Conservation (phyloP, 495 filamentous ascomycete species). For the Penicillium bialowiezense region DNA sequence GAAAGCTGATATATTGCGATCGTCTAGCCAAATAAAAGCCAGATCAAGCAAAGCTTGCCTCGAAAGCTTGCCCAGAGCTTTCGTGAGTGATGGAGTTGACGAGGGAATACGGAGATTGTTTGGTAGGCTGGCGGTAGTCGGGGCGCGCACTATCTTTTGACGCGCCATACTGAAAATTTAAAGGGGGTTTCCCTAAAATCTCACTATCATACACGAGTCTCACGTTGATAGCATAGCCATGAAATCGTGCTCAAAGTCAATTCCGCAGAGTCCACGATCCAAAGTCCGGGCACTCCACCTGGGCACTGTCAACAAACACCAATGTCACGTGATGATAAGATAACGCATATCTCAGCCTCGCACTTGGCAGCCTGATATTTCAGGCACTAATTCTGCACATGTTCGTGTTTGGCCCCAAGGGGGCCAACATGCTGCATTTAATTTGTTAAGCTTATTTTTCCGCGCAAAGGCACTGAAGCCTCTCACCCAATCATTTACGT, state of each 20-base stretch:
- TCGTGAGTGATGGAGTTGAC: conserved; percentile 58
- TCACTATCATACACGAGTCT: neutral
- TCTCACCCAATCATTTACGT: no score
- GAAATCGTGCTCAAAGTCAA: neutral
- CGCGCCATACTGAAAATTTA: conserved; percentile 35
- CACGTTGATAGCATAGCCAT: neutral
- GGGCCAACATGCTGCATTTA: no score
- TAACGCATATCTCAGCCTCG: no score
- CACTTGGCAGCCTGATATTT: neutral
- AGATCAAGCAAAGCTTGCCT: conserved; percentile 67
- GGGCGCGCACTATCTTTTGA: conserved; percentile 39
- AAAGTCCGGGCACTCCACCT: no score
- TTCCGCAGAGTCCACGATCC: neutral
- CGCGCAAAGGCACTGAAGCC: no score
- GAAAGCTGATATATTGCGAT: conserved; percentile 55
- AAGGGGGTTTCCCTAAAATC: neutral
- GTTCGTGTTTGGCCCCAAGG: no score
- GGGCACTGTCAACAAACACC: conserved; percentile 7
- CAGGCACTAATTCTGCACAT: neutral
- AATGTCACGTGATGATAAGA: conserved; percentile 6
- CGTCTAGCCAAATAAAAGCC: conserved; percentile 69
- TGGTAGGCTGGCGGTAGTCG: conserved; percentile 49
- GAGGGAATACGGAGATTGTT: conserved; percentile 60
- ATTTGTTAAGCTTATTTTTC: no score
- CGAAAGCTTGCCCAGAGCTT: conserved; percentile 64